Evolutionary conservation across 2,329 filamentous ascomycete genomes (phyloP).

Genomic region (Aspergillus thermomutatus): DNA sequence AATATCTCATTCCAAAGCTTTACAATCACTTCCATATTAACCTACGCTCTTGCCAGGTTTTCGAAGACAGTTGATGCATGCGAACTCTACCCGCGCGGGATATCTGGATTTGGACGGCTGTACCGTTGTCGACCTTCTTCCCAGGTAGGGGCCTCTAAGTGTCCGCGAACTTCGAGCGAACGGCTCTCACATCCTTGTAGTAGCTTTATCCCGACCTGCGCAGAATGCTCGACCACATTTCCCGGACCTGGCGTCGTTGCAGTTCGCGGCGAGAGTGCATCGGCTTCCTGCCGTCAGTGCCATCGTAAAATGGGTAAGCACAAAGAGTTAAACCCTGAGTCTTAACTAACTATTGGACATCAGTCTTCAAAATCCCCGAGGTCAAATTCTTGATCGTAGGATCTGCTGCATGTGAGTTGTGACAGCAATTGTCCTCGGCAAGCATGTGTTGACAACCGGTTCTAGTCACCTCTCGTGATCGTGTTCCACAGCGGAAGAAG

Average conservation of each 20-base stretch:
- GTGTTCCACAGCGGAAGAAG: slow-evolving; percentile 34
- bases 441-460: neutral
- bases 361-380: slow-evolving; percentile 69
- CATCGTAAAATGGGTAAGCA: slow-evolving; percentile 68
- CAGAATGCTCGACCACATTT: slow-evolving; percentile 67
- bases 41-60: slow-evolving; percentile 43
- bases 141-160: slow-evolving; percentile 47
- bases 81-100: slow-evolving; percentile 69
- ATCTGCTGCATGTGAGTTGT: slow-evolving; percentile 46
- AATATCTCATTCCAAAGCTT: too few species aligned
- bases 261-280: slow-evolving; percentile 69
- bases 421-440: neutral
- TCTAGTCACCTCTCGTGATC: slow-evolving; percentile 29
- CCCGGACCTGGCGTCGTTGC: slow-evolving; percentile 63
- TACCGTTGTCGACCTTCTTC: slow-evolving; percentile 71
- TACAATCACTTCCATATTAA: neutral
- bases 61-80: slow-evolving; percentile 68
- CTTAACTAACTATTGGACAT: neutral
- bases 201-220: slow-evolving; percentile 75
- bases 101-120: slow-evolving; percentile 76
- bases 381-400: slow-evolving; percentile 74
- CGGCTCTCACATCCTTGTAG: slow-evolving; percentile 40
- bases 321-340: neutral
- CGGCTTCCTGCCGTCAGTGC: slow-evolving; percentile 74
- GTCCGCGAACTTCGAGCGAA: neutral